These are phyloP conservation scores for Tremella mesenterica DNA, from an alignment of 768 basidiomycete species.

Conservation along the genomic window DNA sequence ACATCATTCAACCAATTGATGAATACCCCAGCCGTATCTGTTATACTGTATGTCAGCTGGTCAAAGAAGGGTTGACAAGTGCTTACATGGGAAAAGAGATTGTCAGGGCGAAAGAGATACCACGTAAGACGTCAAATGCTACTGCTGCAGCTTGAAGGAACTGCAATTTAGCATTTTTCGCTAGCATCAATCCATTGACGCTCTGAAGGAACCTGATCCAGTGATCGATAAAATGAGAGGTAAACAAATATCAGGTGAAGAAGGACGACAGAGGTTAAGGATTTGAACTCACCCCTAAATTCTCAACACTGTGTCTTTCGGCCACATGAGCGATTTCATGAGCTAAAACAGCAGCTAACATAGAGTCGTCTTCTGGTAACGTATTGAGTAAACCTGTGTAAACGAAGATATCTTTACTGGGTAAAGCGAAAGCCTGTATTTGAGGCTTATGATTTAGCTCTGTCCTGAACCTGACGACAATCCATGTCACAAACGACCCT, in stretches of 20 bases:
- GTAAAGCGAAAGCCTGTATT: slow-evolving; percentile 48
- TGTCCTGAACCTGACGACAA: too few species aligned
- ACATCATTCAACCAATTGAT: slow-evolving; percentile 47
- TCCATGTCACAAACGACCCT: too few species aligned
- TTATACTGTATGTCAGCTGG: slow-evolving; percentile 28
- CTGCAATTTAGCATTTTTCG: slow-evolving; percentile 19
- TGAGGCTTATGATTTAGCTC: slow-evolving; percentile 34
- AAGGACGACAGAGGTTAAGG: too few species aligned
- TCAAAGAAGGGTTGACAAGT: neutral
- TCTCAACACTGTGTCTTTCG: slow-evolving; percentile 49
- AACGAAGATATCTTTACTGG: slow-evolving; percentile 48
- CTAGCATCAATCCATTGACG: too few species aligned
- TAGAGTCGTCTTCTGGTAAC: slow-evolving; percentile 46
- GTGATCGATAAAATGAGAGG: neutral
- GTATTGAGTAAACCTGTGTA: slow-evolving; percentile 48
- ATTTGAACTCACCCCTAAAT: slow-evolving; percentile 39
- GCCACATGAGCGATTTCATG: slow-evolving; percentile 48
- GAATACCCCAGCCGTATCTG: slow-evolving; percentile 45
- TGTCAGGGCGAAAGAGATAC: slow-evolving; percentile 47
- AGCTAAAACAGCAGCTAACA: slow-evolving; percentile 47
- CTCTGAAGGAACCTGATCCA: too few species aligned
- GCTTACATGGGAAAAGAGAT: slow-evolving; percentile 48
- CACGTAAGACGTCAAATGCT: slow-evolving; percentile 48
- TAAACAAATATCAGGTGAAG: neutral
- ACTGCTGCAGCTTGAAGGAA: slow-evolving; percentile 48